Evolutionary conservation across 371 early-diverging fungal genomes (phyloP).

Genomic region (Zopfochytrium polystomum): DNA sequence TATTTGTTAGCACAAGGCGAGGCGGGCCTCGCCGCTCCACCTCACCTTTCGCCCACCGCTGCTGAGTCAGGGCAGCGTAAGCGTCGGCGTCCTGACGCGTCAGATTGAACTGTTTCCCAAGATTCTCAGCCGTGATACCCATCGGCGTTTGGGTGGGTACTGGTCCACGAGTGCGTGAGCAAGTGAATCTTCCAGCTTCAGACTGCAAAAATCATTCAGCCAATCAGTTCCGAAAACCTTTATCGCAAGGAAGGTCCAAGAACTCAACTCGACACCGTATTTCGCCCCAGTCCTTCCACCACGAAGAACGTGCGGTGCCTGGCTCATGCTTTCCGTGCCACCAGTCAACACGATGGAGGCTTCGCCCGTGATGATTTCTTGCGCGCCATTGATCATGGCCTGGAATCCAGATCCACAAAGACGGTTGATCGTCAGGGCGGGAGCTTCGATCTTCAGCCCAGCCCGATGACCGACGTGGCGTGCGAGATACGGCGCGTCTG

Average conservation of each 20-base stretch:
- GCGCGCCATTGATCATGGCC: conserved; percentile 85
- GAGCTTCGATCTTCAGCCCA: conserved; percentile 71
- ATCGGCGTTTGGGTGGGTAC: conserved; percentile 83
- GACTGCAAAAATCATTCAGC: conserved; percentile 27
- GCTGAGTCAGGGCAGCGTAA: conserved; percentile 80
- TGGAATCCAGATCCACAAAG: conserved; percentile 97
- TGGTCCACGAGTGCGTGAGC: conserved; percentile 84
- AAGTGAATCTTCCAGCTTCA: conserved; percentile 82
- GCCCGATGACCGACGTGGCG: conserved; percentile 91
- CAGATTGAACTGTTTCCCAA: conserved; percentile 80
- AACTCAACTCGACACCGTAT: conserved; percentile 73
- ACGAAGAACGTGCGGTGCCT: conserved; percentile 81
- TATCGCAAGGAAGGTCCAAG: neutral
- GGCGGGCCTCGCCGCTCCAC: too few species aligned
- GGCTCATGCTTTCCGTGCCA: conserved; percentile 92
- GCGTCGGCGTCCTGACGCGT: conserved; percentile 82
- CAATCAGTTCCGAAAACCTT: neutral
- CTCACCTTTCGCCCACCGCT: conserved; percentile 74
- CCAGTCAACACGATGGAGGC: conserved; percentile 84
- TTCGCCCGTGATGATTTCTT: conserved; percentile 84
- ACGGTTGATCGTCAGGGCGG: conserved; percentile 90
- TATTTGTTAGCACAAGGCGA: conserved; percentile 28
- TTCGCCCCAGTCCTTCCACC: conserved; percentile 79
- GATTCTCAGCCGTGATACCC: conserved; percentile 96
- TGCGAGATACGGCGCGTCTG: conserved; percentile 81